phyloP scores from a whole-genome alignment of 495 filamentous ascomycete genomes.

The Penicillium angulare region DNA sequence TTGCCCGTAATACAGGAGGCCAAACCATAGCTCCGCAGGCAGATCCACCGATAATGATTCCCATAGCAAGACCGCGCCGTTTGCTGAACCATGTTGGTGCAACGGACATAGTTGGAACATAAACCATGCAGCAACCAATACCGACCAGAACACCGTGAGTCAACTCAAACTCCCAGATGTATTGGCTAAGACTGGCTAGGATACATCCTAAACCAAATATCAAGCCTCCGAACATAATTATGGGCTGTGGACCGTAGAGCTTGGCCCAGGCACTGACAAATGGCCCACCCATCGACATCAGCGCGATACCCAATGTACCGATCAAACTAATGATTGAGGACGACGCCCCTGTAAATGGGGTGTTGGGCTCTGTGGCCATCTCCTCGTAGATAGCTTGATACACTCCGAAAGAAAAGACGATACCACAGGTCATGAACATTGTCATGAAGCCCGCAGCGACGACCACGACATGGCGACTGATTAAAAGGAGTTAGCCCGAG shows the following conservation, averaged over 20 bases:
- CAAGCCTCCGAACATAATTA: conserved; percentile 33
- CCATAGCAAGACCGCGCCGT: conserved; percentile 53
- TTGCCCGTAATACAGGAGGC: conserved; percentile 45
- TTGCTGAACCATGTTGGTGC: conserved; percentile 56
- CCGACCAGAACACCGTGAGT: conserved; percentile 58
- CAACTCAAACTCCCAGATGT: conserved; percentile 60
- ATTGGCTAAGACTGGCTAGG: conserved; percentile 52
- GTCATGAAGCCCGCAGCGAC: conserved; percentile 34
- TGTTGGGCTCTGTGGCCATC: conserved; percentile 25
- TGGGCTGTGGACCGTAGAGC: conserved; percentile 33
- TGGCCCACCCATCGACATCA: conserved; percentile 47
- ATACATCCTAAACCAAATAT: conserved; percentile 44
- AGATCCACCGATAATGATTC: conserved; percentile 52
- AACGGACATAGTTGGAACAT: conserved; percentile 53
- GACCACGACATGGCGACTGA: conserved; percentile 21
- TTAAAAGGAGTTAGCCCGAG: neutral
- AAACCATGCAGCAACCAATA: conserved; percentile 44
- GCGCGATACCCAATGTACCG: conserved; percentile 39
- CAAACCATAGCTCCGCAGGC: conserved; percentile 54
- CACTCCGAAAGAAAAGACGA: conserved; percentile 45
- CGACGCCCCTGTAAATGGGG: conserved; percentile 37
- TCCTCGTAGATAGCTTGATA: conserved; percentile 47
- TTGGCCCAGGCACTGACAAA: conserved; percentile 40
- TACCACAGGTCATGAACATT: conserved; percentile 42
- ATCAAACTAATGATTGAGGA: conserved; percentile 43